Evolutionary conservation across 192 early-diverging fungal species (phyloP).

Genomic region (Coemansia sp.): DNA sequence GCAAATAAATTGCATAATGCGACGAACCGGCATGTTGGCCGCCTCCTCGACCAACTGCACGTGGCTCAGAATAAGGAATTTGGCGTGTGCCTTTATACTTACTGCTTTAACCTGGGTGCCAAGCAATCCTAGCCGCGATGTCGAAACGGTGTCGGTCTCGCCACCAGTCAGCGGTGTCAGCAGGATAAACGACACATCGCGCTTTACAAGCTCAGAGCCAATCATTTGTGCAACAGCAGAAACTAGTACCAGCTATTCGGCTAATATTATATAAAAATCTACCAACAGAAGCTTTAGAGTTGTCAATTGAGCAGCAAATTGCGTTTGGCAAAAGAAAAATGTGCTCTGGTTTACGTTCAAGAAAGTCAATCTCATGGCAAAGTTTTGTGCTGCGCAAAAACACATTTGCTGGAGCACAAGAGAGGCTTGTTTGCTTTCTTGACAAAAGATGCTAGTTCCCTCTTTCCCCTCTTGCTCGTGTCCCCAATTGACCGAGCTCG

Average conservation of each 20-base stretch:
- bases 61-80: too few species aligned
- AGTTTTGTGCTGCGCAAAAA: background rate
- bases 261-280: background rate
- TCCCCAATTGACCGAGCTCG: background rate
- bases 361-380: background rate
- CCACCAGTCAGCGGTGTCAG: constrained; percentile 28
- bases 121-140: background rate
- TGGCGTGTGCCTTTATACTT: background rate
- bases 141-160: background rate
- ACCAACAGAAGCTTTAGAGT: background rate
- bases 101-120: background rate
- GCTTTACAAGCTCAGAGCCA: background rate
- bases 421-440: background rate
- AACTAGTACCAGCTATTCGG: background rate
- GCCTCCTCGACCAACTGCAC: too few species aligned
- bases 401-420: background rate
- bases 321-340: background rate
- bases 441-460: background rate
- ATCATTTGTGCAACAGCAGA: background rate
- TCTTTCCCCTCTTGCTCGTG: background rate
- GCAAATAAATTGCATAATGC: too few species aligned
- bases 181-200: constrained; percentile 32
- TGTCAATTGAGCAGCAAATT: too few species aligned
- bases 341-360: background rate
- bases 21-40: too few species aligned